Conservation (phyloP, 106 monocot genomes). For the Ottelia alismoides region DNA sequence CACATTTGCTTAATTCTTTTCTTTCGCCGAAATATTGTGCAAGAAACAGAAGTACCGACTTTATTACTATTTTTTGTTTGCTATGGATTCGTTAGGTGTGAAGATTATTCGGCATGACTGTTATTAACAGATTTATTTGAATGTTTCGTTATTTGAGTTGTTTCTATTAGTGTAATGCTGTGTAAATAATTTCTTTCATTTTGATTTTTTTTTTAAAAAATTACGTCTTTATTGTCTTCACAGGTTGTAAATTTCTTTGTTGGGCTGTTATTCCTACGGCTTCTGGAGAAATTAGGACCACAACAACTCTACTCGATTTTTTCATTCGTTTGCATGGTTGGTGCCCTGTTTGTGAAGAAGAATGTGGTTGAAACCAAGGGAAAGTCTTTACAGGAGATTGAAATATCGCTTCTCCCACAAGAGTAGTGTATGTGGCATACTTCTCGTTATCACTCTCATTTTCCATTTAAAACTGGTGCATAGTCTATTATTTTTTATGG, state of each 20-base stretch:
- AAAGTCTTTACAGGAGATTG: conserved; percentile 92
- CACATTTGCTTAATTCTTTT: not conserved
- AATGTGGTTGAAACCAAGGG: conserved; percentile 98
- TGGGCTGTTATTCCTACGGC: conserved; percentile 64
- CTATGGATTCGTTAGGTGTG: no score
- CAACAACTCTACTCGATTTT: conserved; percentile 62
- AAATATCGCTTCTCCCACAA: conserved; percentile 63
- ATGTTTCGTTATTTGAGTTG: no score
- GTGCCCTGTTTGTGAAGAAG: conserved; percentile 68
- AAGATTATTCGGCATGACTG: no score
- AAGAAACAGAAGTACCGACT: not conserved
- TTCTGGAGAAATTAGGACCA: conserved; percentile 69
- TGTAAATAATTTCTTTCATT: no score
- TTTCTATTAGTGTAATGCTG: no score
- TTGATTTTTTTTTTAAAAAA: no score
- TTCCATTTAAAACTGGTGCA: no score
- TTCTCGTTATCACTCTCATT: no score
- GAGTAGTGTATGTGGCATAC: conserved; percentile 57
- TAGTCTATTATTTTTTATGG: no score
- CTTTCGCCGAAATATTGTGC: not conserved
- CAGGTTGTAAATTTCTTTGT: conserved; percentile 96
- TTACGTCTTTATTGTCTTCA: conserved; percentile 9
- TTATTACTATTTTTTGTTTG: no score
- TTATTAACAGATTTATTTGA: no score
- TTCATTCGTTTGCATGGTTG: conserved; percentile 59